Conservation (phyloP, 116 monocot species). For the Phalaenopsis hybrid region DNA sequence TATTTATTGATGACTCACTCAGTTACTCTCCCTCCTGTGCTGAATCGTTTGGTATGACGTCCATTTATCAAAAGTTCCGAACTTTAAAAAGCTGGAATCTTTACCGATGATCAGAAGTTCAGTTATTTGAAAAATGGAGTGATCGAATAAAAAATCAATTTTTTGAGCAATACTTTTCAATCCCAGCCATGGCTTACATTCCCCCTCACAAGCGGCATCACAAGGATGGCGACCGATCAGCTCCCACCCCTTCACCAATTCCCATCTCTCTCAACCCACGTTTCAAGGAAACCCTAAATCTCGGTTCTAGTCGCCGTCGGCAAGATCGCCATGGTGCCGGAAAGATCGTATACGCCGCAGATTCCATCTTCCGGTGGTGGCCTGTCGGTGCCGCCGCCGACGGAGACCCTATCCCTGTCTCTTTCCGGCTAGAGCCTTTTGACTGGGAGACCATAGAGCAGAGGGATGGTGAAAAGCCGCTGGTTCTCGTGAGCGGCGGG, state of each 20-base stretch:
- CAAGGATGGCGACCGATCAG: neutral
- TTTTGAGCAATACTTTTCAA: no score
- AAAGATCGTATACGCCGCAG: slow-evolving; percentile 24
- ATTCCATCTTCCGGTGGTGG: slow-evolving; percentile 37
- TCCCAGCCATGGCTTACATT: slow-evolving; percentile 20
- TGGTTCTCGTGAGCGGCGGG: slow-evolving; percentile 23
- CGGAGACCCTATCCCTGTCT: slow-evolving; percentile 13
- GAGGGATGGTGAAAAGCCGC: slow-evolving; percentile 30
- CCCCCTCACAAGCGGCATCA: slow-evolving; percentile 61
- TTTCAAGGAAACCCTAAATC: slow-evolving; percentile 16
- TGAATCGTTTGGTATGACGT: no score
- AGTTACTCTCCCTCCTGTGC: no score
- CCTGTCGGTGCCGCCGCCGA: neutral
- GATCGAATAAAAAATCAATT: no score
- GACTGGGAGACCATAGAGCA: slow-evolving; percentile 25
- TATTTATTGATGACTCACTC: no score
- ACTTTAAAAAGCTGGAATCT: no score
- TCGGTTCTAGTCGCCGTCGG: slow-evolving; percentile 3
- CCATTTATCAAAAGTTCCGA: no score
- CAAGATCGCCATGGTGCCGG: neutral
- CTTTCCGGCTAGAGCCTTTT: slow-evolving; percentile 34
- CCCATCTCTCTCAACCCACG: slow-evolving; percentile 13
- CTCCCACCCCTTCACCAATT: slow-evolving; percentile 11
- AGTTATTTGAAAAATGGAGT: no score
- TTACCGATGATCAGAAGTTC: no score